Evolutionary conservation across 768 basidiomycete species (phyloP).

Genomic region (Amanita molliuscula): DNA sequence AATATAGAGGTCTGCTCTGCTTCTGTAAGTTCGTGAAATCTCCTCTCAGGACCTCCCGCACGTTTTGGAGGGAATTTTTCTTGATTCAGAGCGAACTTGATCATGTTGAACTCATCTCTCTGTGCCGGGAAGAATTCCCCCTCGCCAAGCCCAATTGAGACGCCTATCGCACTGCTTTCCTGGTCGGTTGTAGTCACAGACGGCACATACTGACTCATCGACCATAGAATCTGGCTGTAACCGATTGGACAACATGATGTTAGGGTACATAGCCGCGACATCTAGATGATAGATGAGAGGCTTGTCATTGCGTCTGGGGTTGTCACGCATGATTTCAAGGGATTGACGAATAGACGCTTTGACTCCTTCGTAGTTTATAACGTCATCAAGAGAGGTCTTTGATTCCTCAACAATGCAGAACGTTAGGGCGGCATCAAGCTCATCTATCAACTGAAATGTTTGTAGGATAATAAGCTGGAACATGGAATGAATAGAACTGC

Average conservation of each 20-base stretch:
- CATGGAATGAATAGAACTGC: background rate
- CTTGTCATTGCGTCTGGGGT: conserved; percentile 78
- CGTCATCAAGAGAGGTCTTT: conserved; percentile 63
- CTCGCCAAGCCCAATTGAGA: conserved; percentile 97
- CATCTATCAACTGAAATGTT: conserved; percentile 67
- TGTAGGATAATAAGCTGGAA: too few species aligned
- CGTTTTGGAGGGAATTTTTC: conserved; percentile 82
- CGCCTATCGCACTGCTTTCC: conserved; percentile 91
- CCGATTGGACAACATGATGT: conserved; percentile 99
- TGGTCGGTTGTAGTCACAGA: conserved; percentile 96
- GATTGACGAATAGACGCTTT: conserved; percentile 66
- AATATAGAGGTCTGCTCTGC: conserved; percentile 86
- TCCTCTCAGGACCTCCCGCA: conserved; percentile 62
- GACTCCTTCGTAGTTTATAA: conserved; percentile 94
- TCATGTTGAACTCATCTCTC: conserved; percentile 98
- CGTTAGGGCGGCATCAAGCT: conserved; percentile 83
- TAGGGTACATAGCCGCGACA: conserved; percentile 99
- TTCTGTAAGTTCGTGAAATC: conserved; percentile 73
- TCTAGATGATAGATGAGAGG: conserved; percentile 98
- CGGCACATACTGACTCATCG: conserved; percentile 92
- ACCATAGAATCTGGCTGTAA: conserved; percentile 97
- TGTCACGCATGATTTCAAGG: conserved; percentile 85
- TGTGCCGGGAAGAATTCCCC: conserved; percentile 96
- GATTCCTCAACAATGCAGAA: conserved; percentile 88
- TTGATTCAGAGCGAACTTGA: conserved; percentile 91